A percentile compares a stretch with the other conserved stretches of the same genome.
phyloP scores from a whole-genome alignment of 1,284 basidiomycete genomes.

The Malassezia furfur region DNA sequence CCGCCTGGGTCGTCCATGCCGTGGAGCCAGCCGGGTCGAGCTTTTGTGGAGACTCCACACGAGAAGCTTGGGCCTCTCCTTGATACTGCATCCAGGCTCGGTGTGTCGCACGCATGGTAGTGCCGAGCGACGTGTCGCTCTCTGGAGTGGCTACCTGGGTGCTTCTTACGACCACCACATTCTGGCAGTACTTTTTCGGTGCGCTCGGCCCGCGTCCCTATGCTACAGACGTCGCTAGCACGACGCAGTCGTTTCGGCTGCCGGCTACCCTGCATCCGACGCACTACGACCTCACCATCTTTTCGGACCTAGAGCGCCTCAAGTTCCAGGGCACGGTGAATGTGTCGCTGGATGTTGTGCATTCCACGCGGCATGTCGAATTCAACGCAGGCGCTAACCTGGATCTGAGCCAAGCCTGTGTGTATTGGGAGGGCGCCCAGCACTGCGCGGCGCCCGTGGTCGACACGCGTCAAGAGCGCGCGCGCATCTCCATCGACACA shows the following conservation, averaged over 20 bases:
- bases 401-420: slow-evolving; percentile 58
- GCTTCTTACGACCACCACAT: no score
- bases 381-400: slow-evolving; percentile 55
- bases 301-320: slow-evolving; percentile 62
- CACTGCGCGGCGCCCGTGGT: slow-evolving; percentile 51
- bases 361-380: slow-evolving; percentile 53
- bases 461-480: slow-evolving; percentile 22
- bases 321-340: slow-evolving; percentile 68
- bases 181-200: no score
- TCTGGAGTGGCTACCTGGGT: no score
- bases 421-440: slow-evolving; percentile 58
- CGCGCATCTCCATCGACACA: slow-evolving; percentile 12
- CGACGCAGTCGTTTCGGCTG: slow-evolving; percentile 56
- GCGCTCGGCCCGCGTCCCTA: no score
- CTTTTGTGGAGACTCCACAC: neutral
- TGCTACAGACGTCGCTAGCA: no score
- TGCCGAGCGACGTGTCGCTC: no score
- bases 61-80: neutral
- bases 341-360: slow-evolving; percentile 63
- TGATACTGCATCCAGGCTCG: neutral
- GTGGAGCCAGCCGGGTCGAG: neutral
- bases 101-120: no score
- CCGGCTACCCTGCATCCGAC: slow-evolving; percentile 63
- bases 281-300: slow-evolving; percentile 71
- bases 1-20: slow-evolving; percentile 14